phyloP scores from a whole-genome alignment of 192 early-diverging fungal species.

The Helicostylum pulchrum region DNA sequence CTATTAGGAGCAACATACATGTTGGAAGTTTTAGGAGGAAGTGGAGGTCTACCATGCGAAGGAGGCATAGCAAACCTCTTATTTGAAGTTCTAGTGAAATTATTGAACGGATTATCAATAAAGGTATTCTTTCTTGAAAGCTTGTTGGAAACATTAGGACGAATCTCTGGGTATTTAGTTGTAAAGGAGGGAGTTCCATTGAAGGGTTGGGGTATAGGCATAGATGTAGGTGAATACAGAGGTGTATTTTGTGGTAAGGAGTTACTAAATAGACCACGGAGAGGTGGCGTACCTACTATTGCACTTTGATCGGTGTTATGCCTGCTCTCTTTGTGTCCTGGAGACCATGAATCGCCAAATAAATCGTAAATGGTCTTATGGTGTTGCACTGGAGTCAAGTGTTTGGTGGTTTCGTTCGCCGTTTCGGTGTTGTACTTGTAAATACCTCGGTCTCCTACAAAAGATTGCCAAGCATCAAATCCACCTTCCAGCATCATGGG shows the following conservation, averaged over 20 bases:
- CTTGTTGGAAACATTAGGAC: conserved; percentile 12
- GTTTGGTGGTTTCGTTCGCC: neutral
- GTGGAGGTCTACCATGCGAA: conserved; percentile 35
- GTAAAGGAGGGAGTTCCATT: neutral
- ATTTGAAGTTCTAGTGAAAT: conserved; percentile 41
- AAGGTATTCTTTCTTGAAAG: conserved; percentile 47
- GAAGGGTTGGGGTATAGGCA: conserved; percentile 14
- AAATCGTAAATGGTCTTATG: conserved; percentile 17
- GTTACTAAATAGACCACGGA: conserved; percentile 22
- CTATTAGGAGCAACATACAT: neutral
- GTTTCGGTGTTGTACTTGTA: conserved; percentile 7
- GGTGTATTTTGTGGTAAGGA: neutral
- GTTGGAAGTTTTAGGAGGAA: neutral
- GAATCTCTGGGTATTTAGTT: conserved; percentile 17
- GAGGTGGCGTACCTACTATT: neutral
- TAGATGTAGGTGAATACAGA: neutral
- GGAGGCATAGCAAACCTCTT: conserved; percentile 26
- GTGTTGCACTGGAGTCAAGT: neutral
- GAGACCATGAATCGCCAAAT: conserved; percentile 5
- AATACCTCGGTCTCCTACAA: conserved; percentile 48
- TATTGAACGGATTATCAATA: conserved; percentile 55
- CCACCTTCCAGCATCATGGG: conserved; percentile 80
- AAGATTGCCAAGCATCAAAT: conserved; percentile 69
- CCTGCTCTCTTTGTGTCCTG: neutral
- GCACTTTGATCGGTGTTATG: no score